Evolutionary conservation across 2,329 filamentous ascomycete species (phyloP).

Genomic region (Xylaria sp.): DNA sequence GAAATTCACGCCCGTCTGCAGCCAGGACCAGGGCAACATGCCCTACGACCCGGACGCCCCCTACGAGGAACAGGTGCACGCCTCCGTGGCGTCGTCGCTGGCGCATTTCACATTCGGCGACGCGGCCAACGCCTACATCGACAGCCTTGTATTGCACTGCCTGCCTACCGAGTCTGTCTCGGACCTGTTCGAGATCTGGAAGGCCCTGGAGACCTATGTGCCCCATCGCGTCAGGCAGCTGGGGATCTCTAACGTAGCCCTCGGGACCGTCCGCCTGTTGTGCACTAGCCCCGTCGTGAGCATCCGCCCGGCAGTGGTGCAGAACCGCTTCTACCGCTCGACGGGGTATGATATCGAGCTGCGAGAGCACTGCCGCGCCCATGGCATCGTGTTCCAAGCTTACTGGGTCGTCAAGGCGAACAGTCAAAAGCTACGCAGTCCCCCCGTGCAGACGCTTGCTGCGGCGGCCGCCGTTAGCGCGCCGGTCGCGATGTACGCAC

Average conservation of each 20-base stretch:
- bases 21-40: constrained; percentile 64
- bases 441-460: constrained; percentile 59
- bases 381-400: constrained; percentile 54
- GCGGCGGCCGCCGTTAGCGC: constrained; percentile 43
- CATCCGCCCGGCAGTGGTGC: constrained; percentile 63
- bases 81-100: constrained; percentile 28
- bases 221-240: constrained; percentile 67
- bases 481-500: constrained; percentile 53
- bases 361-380: constrained; percentile 55
- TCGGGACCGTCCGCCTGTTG: constrained; percentile 61
- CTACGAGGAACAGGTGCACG: constrained; percentile 59
- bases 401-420: constrained; percentile 63
- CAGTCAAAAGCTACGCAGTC: constrained; percentile 43
- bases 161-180: constrained; percentile 47
- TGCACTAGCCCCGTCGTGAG: constrained; percentile 40
- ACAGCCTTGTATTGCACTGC: constrained; percentile 79
- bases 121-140: constrained; percentile 54
- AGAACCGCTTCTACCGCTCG: constrained; percentile 72
- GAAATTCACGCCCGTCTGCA: constrained; percentile 73
- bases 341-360: constrained; percentile 66
- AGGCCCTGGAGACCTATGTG: constrained; percentile 68
- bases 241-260: constrained; percentile 77
- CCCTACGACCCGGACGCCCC: constrained; percentile 66
- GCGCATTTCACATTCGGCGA: constrained; percentile 48
- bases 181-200: constrained; percentile 69